Evolutionary conservation across 2,329 filamentous ascomycete species (phyloP).

Genomic region (Fusarium odoratissimum): DNA sequence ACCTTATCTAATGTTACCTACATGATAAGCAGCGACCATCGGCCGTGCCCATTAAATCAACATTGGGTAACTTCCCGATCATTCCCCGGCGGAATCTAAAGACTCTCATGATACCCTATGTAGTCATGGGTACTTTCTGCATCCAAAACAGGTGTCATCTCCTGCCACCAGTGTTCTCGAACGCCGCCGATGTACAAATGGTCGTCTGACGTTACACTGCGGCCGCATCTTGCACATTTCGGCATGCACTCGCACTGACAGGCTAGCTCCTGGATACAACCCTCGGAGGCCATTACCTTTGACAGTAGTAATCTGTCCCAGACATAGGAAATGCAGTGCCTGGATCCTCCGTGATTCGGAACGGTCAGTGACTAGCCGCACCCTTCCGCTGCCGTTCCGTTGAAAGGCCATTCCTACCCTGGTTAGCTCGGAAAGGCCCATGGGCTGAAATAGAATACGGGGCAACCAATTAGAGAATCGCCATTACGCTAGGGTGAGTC

Average conservation of each 20-base stretch:
- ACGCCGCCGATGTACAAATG: background rate
- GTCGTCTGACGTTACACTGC: accelerated
- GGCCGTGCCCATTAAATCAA: no score
- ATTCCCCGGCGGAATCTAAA: background rate
- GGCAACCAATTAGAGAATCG: background rate
- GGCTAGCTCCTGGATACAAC: accelerated
- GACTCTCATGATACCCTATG: background rate
- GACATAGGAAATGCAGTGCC: background rate
- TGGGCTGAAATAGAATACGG: no score
- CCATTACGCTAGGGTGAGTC: background rate
- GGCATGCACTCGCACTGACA: background rate
- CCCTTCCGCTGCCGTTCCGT: background rate
- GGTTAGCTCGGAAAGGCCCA: background rate
- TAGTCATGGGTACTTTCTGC: background rate
- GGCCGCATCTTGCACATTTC: background rate
- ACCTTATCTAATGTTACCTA: background rate
- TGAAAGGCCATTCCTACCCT: background rate
- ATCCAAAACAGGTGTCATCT: background rate
- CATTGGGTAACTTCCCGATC: background rate
- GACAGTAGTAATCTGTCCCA: no score
- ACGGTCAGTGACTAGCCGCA: background rate
- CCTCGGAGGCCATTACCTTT: background rate
- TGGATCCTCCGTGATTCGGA: background rate
- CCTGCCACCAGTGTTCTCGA: background rate
- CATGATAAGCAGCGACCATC: background rate